Evolutionary conservation across 148 eudicot species (phyloP), one percentile per base, ranked within the genome.

Genomic region (Rhododendron kiyosumense): DNA sequence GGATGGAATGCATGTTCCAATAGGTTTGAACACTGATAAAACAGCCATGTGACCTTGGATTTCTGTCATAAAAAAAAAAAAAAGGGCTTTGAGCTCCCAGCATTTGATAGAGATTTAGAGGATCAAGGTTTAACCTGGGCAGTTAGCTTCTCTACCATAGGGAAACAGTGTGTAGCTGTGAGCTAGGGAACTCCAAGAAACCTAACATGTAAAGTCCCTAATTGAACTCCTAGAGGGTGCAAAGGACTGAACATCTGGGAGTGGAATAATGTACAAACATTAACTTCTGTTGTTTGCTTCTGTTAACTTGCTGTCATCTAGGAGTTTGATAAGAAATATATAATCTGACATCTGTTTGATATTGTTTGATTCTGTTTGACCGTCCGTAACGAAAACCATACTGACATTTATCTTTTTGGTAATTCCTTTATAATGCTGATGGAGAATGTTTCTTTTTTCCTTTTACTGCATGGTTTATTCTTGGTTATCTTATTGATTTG

Each of bases 401-500:
- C 38, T 17, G 46, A 13, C 71, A n/a, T 34, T 81, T 71, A 46
- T 18, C 43, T 67, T 11, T 20, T 26, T 22, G 26, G 45, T 67
- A 45, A 32, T 54, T 41, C 83, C 83, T 57, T 36, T 22, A 18
- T 20, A 81, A 38, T 57, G 28, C 36, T 81, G 43, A 51, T 81
- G 30, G 38, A 57, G 63, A 22, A 67, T 81, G 24, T 22, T 26
- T 18, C 26, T 9, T 26, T 13, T 45, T 20, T 41, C 43, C 36
- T 69, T 81, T 43, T 48, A 24, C 41, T 26, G 69, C 65, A 34
- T 34, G 15, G 32, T 1, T 63, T 59, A 48, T 63, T 46, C 11
- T 87, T 52, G 13, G 71, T 38, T 59, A 86, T 84, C 67, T 78
- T 63, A 83, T 86, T 77, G 78, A 9, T 81, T 45, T 20, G 38